phyloP scores from a whole-genome alignment of 1,139 yeast genomes.

The Hyphopichia buzzinii region DNA sequence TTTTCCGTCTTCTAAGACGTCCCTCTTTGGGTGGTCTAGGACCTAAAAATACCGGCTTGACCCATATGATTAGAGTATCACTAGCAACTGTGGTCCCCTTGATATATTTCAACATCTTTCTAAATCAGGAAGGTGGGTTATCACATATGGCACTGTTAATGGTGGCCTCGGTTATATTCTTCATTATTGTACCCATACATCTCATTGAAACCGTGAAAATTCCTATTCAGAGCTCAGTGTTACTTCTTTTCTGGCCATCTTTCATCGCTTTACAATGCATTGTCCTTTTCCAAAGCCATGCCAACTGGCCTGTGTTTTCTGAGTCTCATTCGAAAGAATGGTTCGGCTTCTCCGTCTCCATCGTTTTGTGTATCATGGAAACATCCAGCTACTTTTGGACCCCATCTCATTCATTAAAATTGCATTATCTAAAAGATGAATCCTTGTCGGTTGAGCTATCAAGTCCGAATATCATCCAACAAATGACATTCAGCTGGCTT shows the following conservation, averaged over 20 bases:
- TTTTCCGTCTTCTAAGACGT: not conserved
- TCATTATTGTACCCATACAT: slow-evolving; percentile 36
- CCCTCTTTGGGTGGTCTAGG: slow-evolving; percentile 3
- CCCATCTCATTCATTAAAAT: slow-evolving; percentile 24
- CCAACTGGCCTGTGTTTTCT: slow-evolving; percentile 22
- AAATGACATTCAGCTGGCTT: slow-evolving; percentile 62
- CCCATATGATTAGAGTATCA: slow-evolving; percentile 26
- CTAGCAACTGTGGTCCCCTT: slow-evolving; percentile 27
- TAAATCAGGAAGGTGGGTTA: no score
- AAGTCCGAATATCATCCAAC: slow-evolving; percentile 50
- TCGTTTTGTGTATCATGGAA: slow-evolving; percentile 22
- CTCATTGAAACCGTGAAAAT: slow-evolving; percentile 32
- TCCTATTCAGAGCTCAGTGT: slow-evolving; percentile 31
- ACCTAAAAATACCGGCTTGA: slow-evolving; percentile 29
- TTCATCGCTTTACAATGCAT: slow-evolving; percentile 19
- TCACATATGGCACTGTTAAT: slow-evolving; percentile 22
- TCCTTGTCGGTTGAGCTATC: slow-evolving; percentile 16
- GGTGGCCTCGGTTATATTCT: not conserved
- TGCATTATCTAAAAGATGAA: slow-evolving; percentile 12
- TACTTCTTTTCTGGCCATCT: slow-evolving; percentile 45
- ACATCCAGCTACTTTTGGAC: slow-evolving; percentile 21
- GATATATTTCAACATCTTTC: slow-evolving; percentile 17
- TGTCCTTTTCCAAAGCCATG: slow-evolving; percentile 30
- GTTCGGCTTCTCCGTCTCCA: slow-evolving; percentile 10
- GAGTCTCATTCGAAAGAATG: not conserved